phyloP scores from a whole-genome alignment of 768 basidiomycete genomes.

The Dioszegia hungarica region DNA sequence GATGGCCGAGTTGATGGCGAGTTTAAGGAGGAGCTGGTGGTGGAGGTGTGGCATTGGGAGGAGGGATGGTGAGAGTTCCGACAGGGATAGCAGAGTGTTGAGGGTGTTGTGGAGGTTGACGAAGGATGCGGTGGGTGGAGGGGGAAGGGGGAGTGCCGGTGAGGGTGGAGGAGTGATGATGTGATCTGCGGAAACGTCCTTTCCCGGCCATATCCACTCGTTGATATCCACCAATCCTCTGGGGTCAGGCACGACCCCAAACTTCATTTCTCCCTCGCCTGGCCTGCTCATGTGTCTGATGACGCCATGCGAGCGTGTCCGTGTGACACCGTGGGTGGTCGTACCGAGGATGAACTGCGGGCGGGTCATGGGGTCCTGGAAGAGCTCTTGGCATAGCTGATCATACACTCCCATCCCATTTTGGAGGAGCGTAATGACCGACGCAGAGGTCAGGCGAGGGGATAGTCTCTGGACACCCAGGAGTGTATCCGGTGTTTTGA shows the following conservation, averaged over 20 bases:
- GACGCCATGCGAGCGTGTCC: constrained; percentile 49
- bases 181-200: constrained; percentile 3
- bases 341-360: constrained; percentile 81
- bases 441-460: constrained; percentile 60
- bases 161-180: constrained; percentile 28
- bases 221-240: constrained; percentile 31
- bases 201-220: constrained; percentile 22
- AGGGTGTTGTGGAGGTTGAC: constrained; percentile 64
- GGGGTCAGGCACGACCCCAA: constrained; percentile 72
- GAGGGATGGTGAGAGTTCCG: constrained; percentile 63
- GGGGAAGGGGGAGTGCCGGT: constrained; percentile 50
- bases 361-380: constrained; percentile 65
- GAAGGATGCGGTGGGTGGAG: constrained; percentile 52
- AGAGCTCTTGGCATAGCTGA: constrained; percentile 61
- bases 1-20: constrained; percentile 74
- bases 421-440: constrained; percentile 86
- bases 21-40: constrained; percentile 66
- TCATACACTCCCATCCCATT: constrained; percentile 95
- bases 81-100: constrained; percentile 56
- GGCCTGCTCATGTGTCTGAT: constrained; percentile 8
- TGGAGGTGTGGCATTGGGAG: constrained; percentile 64
- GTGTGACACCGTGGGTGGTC: constrained; percentile 74
- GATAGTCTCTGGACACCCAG: constrained; percentile 59
- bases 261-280: constrained; percentile 50
- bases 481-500: constrained; percentile 68